Percentiles rank a stretch among this genome's conserved stretches.
Evolutionary conservation across 441 rosid species (phyloP).

Genomic region (Pelargonium fulgidum): DNA sequence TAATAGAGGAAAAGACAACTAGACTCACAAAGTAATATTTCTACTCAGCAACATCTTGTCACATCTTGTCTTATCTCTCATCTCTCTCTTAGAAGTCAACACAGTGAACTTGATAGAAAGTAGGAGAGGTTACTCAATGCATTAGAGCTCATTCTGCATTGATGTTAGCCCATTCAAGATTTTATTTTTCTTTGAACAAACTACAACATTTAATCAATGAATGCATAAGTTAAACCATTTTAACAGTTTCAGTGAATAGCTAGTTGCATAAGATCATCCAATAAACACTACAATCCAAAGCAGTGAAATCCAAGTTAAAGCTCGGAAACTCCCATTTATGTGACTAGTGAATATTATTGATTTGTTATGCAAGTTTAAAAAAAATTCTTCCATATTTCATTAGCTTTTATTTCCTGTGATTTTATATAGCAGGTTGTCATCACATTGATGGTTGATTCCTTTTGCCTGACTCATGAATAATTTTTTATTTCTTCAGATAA

Average conservation of each 20-base stretch:
- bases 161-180: no score
- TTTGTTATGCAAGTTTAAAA: no score
- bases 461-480: constrained; percentile 12
- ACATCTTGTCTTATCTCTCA: no score
- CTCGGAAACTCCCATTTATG: neutral
- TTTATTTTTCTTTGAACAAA: no score
- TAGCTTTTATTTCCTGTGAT: neutral
- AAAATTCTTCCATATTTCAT: no score
- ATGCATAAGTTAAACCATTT: neutral
- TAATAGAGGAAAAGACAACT: neutral
- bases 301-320: neutral
- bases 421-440: constrained; percentile 11
- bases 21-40: neutral
- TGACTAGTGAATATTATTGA: neutral
- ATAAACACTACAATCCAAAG: neutral
- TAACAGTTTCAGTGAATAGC: neutral
- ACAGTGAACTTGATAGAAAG: neutral
- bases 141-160: no score
- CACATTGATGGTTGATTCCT: constrained; percentile 16
- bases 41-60: neutral
- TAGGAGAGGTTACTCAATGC: neutral
- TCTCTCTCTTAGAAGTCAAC: neutral
- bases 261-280: neutral
- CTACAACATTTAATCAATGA: no score
- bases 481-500: constrained; percentile 46